These are phyloP conservation scores for Abrus pulchellus DNA, from an alignment of 306 rosid species.

Conservation along the genomic window DNA sequence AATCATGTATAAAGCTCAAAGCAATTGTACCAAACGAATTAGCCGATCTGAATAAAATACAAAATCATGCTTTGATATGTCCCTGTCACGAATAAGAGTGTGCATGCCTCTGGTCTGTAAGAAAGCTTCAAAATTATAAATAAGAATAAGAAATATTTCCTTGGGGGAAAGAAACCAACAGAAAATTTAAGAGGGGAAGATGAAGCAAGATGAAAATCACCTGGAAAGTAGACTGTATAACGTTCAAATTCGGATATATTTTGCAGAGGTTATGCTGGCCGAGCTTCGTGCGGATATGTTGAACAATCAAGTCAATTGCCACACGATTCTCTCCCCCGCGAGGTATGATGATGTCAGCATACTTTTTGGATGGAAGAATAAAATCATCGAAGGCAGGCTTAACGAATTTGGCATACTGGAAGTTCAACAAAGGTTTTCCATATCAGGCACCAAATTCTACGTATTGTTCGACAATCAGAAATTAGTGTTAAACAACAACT, in stretches of 20 bases:
- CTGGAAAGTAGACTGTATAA: constrained; percentile 92
- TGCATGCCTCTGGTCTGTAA: constrained; percentile 95
- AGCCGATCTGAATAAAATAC: constrained; percentile 92
- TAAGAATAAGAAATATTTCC: constrained; percentile 27
- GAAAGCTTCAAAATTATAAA: constrained; percentile 44
- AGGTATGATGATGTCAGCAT: constrained; percentile 93
- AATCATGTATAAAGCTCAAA: constrained; percentile 36
- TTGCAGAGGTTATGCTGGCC: constrained; percentile 96
- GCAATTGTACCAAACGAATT: constrained; percentile 78
- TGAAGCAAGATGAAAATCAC: constrained; percentile 57
- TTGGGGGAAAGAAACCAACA: constrained; percentile 16
- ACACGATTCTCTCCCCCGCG: constrained; percentile 91
- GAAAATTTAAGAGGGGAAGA: constrained; percentile 10
- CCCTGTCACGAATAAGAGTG: constrained; percentile 85
- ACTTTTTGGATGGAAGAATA: constrained; percentile 93
- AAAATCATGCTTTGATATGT: constrained; percentile 92
- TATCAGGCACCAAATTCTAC: constrained; percentile 47
- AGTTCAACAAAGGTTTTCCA: constrained; percentile 27
- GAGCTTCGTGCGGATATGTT: constrained; percentile 90
- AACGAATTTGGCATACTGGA: constrained; percentile 92
- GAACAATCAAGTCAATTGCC: constrained; percentile 95
- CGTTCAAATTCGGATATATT: constrained; percentile 82
- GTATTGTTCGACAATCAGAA: constrained; percentile 31
- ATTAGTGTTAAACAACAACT: background rate
- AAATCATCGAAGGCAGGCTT: constrained; percentile 98